Evolutionary conservation across 768 basidiomycete species (phyloP).

Genomic region (Leucosporidium creatinivorum): DNA sequence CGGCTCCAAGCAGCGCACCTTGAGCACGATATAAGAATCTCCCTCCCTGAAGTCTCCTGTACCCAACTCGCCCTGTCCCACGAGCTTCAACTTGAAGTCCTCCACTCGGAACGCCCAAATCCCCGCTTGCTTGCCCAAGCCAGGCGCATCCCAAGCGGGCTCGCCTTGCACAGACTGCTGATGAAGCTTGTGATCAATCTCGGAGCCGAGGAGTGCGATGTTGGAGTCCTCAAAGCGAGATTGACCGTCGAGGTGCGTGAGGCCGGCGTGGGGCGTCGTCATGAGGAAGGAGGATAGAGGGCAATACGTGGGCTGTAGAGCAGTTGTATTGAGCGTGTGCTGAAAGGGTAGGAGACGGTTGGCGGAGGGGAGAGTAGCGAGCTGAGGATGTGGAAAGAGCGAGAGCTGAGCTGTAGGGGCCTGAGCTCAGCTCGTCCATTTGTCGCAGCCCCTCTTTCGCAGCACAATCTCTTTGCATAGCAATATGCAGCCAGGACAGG

Average conservation of each 20-base stretch:
- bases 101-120: background rate
- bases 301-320: background rate
- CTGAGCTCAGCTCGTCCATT: no score
- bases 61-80: background rate
- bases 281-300: background rate
- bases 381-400: no score
- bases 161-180: background rate
- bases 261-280: background rate
- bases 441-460: no score
- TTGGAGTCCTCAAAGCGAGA: background rate
- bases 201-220: background rate
- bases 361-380: no score
- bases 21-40: background rate
- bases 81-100: conserved; percentile 2
- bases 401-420: no score
- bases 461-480: no score
- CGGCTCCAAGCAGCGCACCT: background rate
- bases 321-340: background rate
- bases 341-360: background rate
- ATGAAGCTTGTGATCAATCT: conserved; percentile 1
- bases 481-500: no score
- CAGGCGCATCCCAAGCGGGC: background rate
- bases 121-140: background rate
- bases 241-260: background rate
- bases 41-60: background rate